Evolutionary conservation across 257 asterid species (phyloP), one percentile per base, ranked within the genome.

Genomic region (Salvia miltiorrhiza): DNA sequence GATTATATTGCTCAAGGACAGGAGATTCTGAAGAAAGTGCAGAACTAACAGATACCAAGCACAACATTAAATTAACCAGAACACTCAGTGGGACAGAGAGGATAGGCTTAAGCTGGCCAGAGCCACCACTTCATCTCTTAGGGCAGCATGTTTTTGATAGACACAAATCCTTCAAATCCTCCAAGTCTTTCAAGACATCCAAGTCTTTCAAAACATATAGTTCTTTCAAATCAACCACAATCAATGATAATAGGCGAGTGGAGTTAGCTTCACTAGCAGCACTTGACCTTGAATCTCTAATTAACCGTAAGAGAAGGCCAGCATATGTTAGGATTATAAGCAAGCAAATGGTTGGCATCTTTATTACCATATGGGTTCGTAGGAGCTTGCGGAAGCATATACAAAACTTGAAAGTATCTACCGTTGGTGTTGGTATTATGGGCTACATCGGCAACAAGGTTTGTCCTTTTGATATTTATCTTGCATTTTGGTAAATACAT

Each of bases 401-500:
- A 76, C 92, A 85, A 45, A 83, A 93, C 76, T 45, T 93, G 70
- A 88, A 77, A 33, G 96, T 93, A 59, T 88, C 93, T 24, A 72
- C 96, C 14, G 98, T 93, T 59, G 98, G 98, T 71, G 98, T 93
- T 68, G 98, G 98, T 67, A 93, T 84, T 39, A 86, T 93, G 98
- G 98, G 98, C 69, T 93, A 80, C 83, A 90, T 93, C 13, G 98
- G 98, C 71, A 93, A 93, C 93, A 93, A 93, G 98, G 98, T 93
- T 49, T 60, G 78, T 63, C 75, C 57, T 73, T 80, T 78, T 66
- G 48, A 43, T 30, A 41, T 40, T 64, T 55, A 47, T 67, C 48
- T 72, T 65, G 58, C 66, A 53, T 47, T 73, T 65, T 61, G 41
- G 63, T 47, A 7, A 44, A 40, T 9, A 14, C 26, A 20, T 9